These are phyloP conservation scores for Beauveria caledonica DNA, from an alignment of 2,329 filamentous ascomycete species.

Conservation along the genomic window DNA sequence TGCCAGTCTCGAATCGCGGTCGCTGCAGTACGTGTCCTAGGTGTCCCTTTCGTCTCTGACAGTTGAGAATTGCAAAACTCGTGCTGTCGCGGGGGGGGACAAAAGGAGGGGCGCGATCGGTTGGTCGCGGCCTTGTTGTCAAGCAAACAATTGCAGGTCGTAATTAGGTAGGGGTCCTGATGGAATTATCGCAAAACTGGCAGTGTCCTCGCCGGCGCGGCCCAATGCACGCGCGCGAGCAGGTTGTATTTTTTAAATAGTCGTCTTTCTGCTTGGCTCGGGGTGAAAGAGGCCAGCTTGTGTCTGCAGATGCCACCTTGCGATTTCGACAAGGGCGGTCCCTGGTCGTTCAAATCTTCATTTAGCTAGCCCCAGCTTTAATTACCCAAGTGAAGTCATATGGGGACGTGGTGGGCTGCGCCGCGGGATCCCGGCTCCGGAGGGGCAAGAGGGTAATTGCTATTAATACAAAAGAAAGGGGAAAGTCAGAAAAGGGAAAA, in stretches of 20 bases:
- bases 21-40: background rate
- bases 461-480: background rate
- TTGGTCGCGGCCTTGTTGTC: background rate
- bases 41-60: background rate
- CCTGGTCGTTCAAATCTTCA: slow-evolving; percentile 14
- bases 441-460: background rate
- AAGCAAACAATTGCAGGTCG: background rate
- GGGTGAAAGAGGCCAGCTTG: background rate
- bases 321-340: slow-evolving; percentile 16
- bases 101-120: background rate
- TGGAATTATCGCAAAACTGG: too few relatives aligned
- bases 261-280: background rate
- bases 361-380: slow-evolving; percentile 9
- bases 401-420: slow-evolving; percentile 5
- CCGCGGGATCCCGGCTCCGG: background rate
- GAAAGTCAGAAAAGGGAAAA: background rate
- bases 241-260: too few relatives aligned
- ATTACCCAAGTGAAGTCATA: slow-evolving; percentile 10
- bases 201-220: background rate
- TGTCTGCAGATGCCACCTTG: slow-evolving; percentile 22
- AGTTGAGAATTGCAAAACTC: background rate
- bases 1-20: background rate
- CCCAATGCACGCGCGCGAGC: background rate
- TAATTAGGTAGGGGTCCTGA: background rate
- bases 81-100: background rate